phyloP scores from a whole-genome alignment of 148 eudicot genomes.

The Beta vulgaris region DNA sequence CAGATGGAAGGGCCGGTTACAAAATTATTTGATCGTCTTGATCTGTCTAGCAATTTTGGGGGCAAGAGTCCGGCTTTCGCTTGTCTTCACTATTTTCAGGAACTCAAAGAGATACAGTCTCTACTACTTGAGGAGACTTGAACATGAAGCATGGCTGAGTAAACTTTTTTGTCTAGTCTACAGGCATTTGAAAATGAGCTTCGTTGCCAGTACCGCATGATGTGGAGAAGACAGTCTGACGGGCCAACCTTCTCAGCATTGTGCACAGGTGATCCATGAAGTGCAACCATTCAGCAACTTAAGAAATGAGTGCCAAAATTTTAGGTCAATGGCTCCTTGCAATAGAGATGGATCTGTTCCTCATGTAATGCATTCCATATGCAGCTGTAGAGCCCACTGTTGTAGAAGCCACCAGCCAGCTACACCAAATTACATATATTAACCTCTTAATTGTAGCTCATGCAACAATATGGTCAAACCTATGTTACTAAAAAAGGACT shows the following conservation, averaged over 20 bases:
- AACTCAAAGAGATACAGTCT: not conserved
- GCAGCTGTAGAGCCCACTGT: constrained; percentile 84
- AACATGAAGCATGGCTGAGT: not conserved
- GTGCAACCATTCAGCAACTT: not conserved
- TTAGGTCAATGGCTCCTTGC: constrained; percentile 25
- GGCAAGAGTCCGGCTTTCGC: not conserved
- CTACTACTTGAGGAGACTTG: not conserved
- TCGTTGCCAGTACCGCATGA: not conserved
- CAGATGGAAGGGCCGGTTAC: not conserved
- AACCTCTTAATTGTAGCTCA: not conserved
- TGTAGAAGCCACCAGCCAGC: constrained; percentile 91
- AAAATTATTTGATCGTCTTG: not conserved
- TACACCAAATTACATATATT: constrained; percentile 30
- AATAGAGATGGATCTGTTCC: constrained; percentile 34
- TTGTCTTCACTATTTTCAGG: not conserved
- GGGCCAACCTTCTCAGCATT: not conserved
- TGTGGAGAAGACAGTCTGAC: not conserved
- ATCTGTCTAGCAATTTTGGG: not conserved
- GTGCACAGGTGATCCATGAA: not conserved
- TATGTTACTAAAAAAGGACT: no score
- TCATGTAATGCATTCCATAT: constrained; percentile 69
- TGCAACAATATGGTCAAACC: not conserved
- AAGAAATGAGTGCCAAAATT: not conserved
- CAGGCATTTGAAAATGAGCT: not conserved
- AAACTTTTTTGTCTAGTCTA: no score